Evolutionary conservation across 768 basidiomycete genomes (phyloP).

Genomic region (Lactarius sanguifluus): DNA sequence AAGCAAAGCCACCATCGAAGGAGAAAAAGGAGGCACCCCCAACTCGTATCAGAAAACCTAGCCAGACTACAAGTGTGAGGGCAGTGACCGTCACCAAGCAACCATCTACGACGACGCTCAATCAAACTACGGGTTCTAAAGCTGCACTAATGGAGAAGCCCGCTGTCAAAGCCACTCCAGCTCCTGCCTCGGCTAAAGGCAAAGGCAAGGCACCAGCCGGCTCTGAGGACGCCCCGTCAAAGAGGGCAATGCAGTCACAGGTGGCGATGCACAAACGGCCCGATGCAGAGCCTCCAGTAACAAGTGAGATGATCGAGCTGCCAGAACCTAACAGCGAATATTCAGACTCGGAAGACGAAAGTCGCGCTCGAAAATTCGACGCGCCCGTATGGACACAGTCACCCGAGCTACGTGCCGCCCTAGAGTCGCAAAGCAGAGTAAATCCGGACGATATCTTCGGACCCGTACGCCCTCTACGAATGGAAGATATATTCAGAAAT

Average conservation of each 20-base stretch:
- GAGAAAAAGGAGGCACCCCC: conserved; percentile 40
- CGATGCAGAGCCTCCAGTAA: conserved; percentile 43
- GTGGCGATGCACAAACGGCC: conserved; percentile 51
- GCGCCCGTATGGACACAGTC: conserved; percentile 91
- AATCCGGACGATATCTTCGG: conserved; percentile 94
- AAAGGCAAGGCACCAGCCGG: conserved; percentile 57
- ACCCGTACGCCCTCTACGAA: conserved; percentile 75
- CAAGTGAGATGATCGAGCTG: conserved; percentile 83
- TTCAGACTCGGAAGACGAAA: conserved; percentile 93
- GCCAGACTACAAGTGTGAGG: conserved; percentile 31
- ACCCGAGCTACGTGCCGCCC: conserved; percentile 75
- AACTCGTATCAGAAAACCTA: conserved; percentile 37
- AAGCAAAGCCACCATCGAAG: conserved; percentile 57
- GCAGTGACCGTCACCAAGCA: conserved; percentile 31
- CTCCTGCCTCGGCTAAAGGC: conserved; percentile 41
- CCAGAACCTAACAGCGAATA: conserved; percentile 97
- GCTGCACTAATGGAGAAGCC: conserved; percentile 34
- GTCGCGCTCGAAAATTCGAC: conserved; percentile 67
- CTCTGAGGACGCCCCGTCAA: conserved; percentile 48
- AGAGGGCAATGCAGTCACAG: conserved; percentile 60
- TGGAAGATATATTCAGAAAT: conserved; percentile 91
- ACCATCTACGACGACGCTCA: conserved; percentile 19
- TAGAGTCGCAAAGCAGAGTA: conserved; percentile 80
- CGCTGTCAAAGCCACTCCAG: conserved; percentile 41
- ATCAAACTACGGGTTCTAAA: conserved; percentile 25